Conservation (phyloP, 495 filamentous ascomycete genomes). For the Platismatia glauca region DNA sequence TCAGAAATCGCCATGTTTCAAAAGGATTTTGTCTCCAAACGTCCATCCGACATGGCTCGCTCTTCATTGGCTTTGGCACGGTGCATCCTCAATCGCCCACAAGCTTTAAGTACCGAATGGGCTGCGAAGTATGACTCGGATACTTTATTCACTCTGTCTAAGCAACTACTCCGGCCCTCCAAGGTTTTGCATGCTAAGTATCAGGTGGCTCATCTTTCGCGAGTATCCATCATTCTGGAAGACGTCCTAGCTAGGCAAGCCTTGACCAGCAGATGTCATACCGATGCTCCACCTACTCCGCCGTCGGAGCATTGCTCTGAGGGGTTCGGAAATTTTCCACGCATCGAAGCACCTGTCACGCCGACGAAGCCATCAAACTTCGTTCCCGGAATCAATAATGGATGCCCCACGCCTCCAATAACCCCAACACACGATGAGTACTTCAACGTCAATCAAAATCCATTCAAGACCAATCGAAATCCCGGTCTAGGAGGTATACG, state of each 20-base stretch:
- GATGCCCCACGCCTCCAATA: constrained; percentile 89
- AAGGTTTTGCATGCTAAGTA: constrained; percentile 83
- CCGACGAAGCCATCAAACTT: constrained; percentile 68
- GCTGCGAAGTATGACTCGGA: constrained; percentile 70
- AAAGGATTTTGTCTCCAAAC: constrained; percentile 85
- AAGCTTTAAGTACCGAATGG: constrained; percentile 68
- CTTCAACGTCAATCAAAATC: constrained; percentile 26
- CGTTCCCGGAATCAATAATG: constrained; percentile 56
- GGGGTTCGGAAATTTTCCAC: constrained; percentile 41
- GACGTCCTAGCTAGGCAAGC: constrained; percentile 80
- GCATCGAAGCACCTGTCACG: constrained; percentile 55
- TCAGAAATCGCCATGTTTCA: constrained; percentile 92
- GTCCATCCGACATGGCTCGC: constrained; percentile 81
- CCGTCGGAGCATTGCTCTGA: constrained; percentile 53
- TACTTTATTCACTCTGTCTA: constrained; percentile 71
- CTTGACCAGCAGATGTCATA: constrained; percentile 51
- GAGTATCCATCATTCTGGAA: constrained; percentile 71
- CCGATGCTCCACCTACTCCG: constrained; percentile 53
- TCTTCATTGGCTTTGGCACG: constrained; percentile 77
- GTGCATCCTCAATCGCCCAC: constrained; percentile 73
- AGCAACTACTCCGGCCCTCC: constrained; percentile 80
- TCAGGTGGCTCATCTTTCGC: constrained; percentile 66
- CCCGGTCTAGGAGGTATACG: constrained; percentile 4
- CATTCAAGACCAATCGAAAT: constrained; percentile 24
- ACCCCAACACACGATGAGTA: constrained; percentile 70